Percentiles rank a stretch among this genome's conserved stretches.
These are phyloP conservation scores for Curvularia hawaiiensis DNA, from an alignment of 2,329 filamentous ascomycete species.

Conservation along the genomic window DNA sequence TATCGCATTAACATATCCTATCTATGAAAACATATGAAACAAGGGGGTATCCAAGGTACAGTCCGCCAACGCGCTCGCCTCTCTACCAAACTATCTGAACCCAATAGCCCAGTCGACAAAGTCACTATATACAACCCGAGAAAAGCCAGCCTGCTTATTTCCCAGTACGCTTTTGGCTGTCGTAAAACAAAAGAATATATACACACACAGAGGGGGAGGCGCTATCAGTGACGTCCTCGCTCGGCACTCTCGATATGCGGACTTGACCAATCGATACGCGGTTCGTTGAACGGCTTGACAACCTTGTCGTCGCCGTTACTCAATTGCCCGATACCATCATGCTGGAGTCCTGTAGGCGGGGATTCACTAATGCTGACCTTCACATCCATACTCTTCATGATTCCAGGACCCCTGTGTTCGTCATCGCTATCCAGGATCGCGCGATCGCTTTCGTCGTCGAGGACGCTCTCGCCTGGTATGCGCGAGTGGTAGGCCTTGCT, in stretches of 20 bases:
- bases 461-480: conserved; percentile 26
- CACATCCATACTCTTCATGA: conserved; percentile 34
- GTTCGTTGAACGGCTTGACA: background rate
- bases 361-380: conserved; percentile 26
- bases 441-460: conserved; percentile 36
- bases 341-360: background rate
- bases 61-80: background rate
- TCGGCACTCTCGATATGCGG: background rate
- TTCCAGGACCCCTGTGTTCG: conserved; percentile 26
- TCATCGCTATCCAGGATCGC: conserved; percentile 30
- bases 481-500: conserved; percentile 31
- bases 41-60: background rate
- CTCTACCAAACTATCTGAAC: background rate
- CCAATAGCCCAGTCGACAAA: background rate
- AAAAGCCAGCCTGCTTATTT: background rate
- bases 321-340: background rate
- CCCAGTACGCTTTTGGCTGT: background rate
- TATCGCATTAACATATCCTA: background rate
- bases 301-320: background rate
- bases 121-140: background rate
- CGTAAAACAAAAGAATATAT: background rate
- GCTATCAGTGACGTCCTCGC: background rate
- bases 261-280: background rate
- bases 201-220: too few relatives aligned
- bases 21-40: background rate